Evolutionary conservation across 176 grass and related monocot genomes (phyloP).

Genomic region (Oryza punctata): DNA sequence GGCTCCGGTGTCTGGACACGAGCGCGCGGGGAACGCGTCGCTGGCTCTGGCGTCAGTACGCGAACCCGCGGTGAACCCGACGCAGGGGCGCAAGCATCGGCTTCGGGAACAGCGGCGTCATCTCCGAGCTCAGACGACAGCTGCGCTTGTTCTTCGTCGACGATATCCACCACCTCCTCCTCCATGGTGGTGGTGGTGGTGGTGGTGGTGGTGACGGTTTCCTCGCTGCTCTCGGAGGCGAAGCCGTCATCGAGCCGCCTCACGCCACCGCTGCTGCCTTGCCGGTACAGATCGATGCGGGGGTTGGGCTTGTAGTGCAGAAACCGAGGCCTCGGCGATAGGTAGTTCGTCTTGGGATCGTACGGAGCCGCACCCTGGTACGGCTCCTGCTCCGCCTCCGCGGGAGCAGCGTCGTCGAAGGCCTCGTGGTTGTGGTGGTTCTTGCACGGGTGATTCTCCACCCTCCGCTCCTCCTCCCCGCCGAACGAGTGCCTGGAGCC

Average conservation of each 20-base stretch:
- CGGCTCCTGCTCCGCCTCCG: conserved; percentile 8
- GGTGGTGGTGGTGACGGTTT: conserved; percentile 26
- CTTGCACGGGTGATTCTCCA: not conserved
- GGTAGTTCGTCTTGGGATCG: conserved; percentile 86
- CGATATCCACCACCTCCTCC: conserved; percentile 35
- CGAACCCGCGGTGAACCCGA: not conserved
- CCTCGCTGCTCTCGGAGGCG: conserved; percentile 63
- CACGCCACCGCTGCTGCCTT: conserved; percentile 5
- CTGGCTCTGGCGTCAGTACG: not conserved
- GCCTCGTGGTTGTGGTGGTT: not conserved
- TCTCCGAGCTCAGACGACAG: conserved; percentile 4
- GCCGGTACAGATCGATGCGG: conserved; percentile 43
- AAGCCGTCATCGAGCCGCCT: conserved; percentile 61
- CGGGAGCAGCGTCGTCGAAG: not conserved
- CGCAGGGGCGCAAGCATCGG: not conserved
- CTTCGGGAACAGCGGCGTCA: not conserved
- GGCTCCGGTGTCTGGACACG: conserved; percentile 5
- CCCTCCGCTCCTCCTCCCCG: not conserved
- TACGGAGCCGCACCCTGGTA: conserved; percentile 51
- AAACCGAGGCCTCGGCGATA: conserved; percentile 85
- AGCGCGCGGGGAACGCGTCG: not conserved
- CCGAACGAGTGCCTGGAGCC: not conserved
- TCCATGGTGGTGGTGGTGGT: not conserved
- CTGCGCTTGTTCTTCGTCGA: conserved; percentile 36
- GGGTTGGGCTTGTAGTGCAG: conserved; percentile 82